These are phyloP conservation scores for Ensete glaucum DNA, from an alignment of 176 grass and related monocot species.

Conservation along the genomic window DNA sequence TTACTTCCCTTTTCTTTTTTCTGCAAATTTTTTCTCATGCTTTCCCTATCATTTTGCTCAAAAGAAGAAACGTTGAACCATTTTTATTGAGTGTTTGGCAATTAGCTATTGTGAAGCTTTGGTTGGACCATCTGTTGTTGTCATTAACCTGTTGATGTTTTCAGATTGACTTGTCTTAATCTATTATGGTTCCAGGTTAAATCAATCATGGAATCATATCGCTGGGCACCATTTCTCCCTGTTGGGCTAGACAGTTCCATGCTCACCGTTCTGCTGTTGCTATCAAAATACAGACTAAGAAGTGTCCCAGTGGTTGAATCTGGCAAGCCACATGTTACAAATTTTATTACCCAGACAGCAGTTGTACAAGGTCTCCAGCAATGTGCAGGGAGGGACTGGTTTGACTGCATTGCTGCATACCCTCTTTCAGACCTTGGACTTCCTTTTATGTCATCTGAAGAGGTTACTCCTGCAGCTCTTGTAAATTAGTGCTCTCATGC, in stretches of 20 bases:
- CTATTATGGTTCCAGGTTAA: constrained; percentile 48
- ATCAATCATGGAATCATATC: constrained; percentile 55
- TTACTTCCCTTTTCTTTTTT: neutral
- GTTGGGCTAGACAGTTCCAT: constrained; percentile 58
- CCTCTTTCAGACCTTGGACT: constrained; percentile 80
- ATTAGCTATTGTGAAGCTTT: neutral
- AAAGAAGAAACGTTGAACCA: no score
- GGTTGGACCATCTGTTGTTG: constrained; percentile 3
- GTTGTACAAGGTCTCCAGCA: constrained; percentile 72
- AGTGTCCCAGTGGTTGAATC: constrained; percentile 77
- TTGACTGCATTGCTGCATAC: constrained; percentile 70
- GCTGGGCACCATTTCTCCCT: constrained; percentile 69
- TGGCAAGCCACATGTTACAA: constrained; percentile 54
- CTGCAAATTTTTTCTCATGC: no score
- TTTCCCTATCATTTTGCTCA: no score
- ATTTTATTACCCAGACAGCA: constrained; percentile 87
- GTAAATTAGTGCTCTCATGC: neutral
- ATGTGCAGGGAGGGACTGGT: constrained; percentile 95
- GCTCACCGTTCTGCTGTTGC: constrained; percentile 76
- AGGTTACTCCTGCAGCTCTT: constrained; percentile 39
- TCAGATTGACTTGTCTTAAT: neutral
- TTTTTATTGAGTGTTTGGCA: no score
- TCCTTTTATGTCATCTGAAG: constrained; percentile 82
- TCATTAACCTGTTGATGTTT: neutral
- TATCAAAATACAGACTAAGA: constrained; percentile 92